phyloP scores from a whole-genome alignment of 148 eudicot genomes.

The Arbutus unedo region DNA sequence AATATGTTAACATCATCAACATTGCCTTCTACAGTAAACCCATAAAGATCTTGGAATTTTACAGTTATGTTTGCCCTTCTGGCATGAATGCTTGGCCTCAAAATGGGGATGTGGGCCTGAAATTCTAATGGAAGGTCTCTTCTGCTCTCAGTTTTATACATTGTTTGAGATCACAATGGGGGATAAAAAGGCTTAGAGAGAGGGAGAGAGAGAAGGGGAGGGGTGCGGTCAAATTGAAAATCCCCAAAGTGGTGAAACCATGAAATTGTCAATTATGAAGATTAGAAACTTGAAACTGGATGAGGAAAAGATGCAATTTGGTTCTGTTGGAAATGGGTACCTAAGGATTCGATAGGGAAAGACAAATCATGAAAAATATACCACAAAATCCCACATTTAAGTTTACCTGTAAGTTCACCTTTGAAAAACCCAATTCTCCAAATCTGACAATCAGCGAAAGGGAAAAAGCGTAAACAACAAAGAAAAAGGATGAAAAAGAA shows the following conservation, averaged over 20 bases:
- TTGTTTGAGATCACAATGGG: constrained; percentile 22
- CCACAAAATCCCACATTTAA: background rate
- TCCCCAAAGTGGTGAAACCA: background rate
- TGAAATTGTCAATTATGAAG: constrained; percentile 19
- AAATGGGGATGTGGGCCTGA: constrained; percentile 43
- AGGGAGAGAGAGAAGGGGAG: background rate
- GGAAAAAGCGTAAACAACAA: background rate
- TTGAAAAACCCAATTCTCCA: background rate
- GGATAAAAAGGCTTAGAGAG: constrained; percentile 11
- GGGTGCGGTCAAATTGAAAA: constrained; percentile 17
- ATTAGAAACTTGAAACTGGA: constrained; percentile 17
- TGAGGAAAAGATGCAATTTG: constrained; percentile 16
- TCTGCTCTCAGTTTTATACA: constrained; percentile 57
- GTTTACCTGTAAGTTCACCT: background rate
- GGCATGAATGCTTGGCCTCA: constrained; percentile 84
- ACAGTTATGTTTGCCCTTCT: constrained; percentile 84
- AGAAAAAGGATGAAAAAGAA: background rate
- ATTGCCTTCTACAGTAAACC: constrained; percentile 86
- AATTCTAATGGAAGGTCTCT: constrained; percentile 45
- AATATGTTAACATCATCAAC: constrained; percentile 92
- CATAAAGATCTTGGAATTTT: constrained; percentile 82
- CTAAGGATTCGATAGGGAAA: background rate
- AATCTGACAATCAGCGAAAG: background rate
- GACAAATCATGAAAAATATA: background rate
- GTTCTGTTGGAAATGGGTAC: constrained; percentile 11